Conservation (phyloP, 495 filamentous ascomycete species). For the Letharia lupina region DNA sequence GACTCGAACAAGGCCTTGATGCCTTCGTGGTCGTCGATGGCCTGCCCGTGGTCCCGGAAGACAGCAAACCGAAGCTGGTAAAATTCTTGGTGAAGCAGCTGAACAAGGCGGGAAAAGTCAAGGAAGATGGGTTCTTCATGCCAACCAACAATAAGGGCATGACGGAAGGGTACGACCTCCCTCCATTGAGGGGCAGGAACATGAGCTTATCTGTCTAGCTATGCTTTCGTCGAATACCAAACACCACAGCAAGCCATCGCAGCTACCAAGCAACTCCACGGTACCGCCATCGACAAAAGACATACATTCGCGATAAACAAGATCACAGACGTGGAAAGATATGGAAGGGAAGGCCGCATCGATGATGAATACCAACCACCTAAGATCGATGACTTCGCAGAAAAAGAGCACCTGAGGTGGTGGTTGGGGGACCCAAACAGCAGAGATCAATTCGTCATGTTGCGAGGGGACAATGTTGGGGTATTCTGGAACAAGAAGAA, state of each 20-base stretch:
- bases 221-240: conserved; percentile 92
- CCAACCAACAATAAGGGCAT: conserved; percentile 73
- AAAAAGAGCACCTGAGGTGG: conserved; percentile 90
- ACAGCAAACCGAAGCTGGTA: conserved; percentile 77
- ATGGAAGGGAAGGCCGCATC: conserved; percentile 85
- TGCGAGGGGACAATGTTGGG: conserved; percentile 77
- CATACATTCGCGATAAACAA: conserved; percentile 95
- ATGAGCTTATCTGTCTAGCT: conserved; percentile 42
- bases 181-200: conserved; percentile 15
- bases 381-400: conserved; percentile 64
- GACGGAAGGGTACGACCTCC: conserved; percentile 60
- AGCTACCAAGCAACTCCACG: conserved; percentile 77
- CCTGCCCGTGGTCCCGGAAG: conserved; percentile 74
- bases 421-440: conserved; percentile 81
- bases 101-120: conserved; percentile 69
- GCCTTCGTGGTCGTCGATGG: conserved; percentile 94
- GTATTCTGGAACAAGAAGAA: conserved; percentile 98
- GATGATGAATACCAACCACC: conserved; percentile 82
- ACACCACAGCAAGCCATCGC: conserved; percentile 83
- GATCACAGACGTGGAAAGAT: conserved; percentile 93
- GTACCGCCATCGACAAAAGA: conserved; percentile 81
- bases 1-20: conserved; percentile 89
- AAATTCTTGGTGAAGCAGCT: conserved; percentile 93
- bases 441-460: conserved; percentile 92
- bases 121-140: conserved; percentile 87